phyloP scores from a whole-genome alignment of 495 filamentous ascomycete genomes.

The Hypoxylon fragiforme region DNA sequence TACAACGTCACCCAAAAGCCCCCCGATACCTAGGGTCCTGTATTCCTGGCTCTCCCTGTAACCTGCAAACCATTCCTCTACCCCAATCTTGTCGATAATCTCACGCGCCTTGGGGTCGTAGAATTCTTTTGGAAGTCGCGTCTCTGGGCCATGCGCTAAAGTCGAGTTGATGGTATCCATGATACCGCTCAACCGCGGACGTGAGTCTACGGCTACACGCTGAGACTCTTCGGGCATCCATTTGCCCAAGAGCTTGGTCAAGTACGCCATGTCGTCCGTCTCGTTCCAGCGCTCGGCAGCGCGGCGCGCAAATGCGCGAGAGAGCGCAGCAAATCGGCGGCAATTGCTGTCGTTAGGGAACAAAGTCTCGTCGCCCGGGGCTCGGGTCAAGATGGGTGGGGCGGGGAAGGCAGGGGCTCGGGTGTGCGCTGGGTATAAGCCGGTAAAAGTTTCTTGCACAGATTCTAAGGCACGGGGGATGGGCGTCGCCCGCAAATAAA shows the following conservation, averaged over 20 bases:
- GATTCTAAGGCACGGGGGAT: conserved; percentile 85
- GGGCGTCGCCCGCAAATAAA: conserved; percentile 85
- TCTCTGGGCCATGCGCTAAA: conserved; percentile 79
- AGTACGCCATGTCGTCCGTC: conserved; percentile 78
- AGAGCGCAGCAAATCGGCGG: conserved; percentile 78
- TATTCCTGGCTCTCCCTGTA: conserved; percentile 85
- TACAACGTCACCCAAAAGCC: conserved; percentile 81
- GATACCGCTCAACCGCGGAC: conserved; percentile 83
- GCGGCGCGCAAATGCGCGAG: conserved; percentile 77
- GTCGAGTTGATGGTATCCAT: conserved; percentile 94
- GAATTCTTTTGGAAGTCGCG: conserved; percentile 78
- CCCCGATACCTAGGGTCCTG: conserved; percentile 82
- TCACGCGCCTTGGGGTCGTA: conserved; percentile 73
- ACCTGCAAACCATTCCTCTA: conserved; percentile 93
- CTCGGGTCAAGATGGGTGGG: conserved; percentile 73
- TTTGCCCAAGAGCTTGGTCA: conserved; percentile 74
- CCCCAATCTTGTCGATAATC: conserved; percentile 75
- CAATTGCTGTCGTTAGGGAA: conserved; percentile 91
- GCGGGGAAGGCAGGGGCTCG: conserved; percentile 62
- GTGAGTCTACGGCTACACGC: conserved; percentile 77
- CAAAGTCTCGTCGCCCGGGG: conserved; percentile 81
- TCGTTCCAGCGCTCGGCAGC: conserved; percentile 82
- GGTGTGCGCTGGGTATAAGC: conserved; percentile 79
- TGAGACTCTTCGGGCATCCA: conserved; percentile 76
- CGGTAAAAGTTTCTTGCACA: conserved; percentile 85